phyloP scores from a whole-genome alignment of 2,329 filamentous ascomycete genomes.

The Pestalotiopsis fici region DNA sequence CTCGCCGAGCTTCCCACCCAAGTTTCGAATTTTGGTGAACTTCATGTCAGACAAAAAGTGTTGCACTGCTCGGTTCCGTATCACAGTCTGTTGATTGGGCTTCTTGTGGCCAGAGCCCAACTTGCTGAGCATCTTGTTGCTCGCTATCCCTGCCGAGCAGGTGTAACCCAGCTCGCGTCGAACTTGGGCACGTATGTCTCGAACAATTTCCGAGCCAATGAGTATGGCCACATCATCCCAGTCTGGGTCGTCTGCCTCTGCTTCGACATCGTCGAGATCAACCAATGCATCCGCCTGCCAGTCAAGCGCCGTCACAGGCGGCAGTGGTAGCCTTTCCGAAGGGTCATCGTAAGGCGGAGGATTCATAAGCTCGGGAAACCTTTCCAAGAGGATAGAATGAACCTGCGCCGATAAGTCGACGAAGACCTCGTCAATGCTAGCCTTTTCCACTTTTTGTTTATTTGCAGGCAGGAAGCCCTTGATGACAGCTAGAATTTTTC shows the following conservation, averaged over 20 bases:
- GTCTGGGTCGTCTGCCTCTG: slow-evolving; percentile 81
- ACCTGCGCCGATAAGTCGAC: slow-evolving; percentile 87
- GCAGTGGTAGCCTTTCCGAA: slow-evolving; percentile 70
- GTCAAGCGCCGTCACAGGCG: slow-evolving; percentile 69
- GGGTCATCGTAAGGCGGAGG: slow-evolving; percentile 75
- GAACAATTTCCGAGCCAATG: slow-evolving; percentile 86
- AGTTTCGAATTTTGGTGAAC: slow-evolving; percentile 89
- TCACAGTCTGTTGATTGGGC: slow-evolving; percentile 91
- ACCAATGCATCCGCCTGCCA: slow-evolving; percentile 84
- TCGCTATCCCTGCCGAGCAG: slow-evolving; percentile 84
- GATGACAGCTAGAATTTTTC: slow-evolving; percentile 78
- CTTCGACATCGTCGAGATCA: slow-evolving; percentile 71
- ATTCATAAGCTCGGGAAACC: slow-evolving; percentile 72
- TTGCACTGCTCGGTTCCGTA: slow-evolving; percentile 79
- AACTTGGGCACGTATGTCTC: slow-evolving; percentile 70
- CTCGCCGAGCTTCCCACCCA: slow-evolving; percentile 94
- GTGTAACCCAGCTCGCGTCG: slow-evolving; percentile 78
- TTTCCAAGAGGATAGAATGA: slow-evolving; percentile 70
- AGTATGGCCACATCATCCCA: slow-evolving; percentile 94
- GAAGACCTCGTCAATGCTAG: slow-evolving; percentile 94
- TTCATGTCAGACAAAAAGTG: slow-evolving; percentile 84
- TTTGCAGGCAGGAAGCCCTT: slow-evolving; percentile 69
- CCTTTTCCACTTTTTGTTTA: slow-evolving; percentile 83
- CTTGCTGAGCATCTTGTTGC: slow-evolving; percentile 95
- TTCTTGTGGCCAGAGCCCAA: slow-evolving; percentile 90